Base-by-base conservation (phyloP, 192 early-diverging fungal genomes). In the Gonapodya sp. region DNA sequence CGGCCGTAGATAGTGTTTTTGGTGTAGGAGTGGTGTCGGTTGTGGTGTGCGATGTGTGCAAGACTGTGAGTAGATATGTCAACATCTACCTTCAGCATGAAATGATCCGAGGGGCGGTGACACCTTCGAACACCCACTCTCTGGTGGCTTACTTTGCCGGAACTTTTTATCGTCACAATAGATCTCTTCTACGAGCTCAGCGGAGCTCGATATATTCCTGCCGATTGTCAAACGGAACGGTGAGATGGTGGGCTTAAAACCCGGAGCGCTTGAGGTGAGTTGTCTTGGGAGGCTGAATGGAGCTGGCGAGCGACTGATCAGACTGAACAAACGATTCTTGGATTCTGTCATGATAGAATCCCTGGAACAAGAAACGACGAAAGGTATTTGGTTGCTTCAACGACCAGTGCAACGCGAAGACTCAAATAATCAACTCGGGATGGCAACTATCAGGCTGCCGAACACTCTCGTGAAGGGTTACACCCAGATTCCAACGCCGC, bases 1-100 rank as follows among this genome's bases (percentile, higher is more conserved):
- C n/a, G n/a, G n/a, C 91, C 79, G 87, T 94, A n/a, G 93, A 94
- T 80, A 82, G 79, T 18, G 85, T 89, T n/a, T 94, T 94, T 87
- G 89, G 88, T 18, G 93, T 92, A 18, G 83, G 86, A 80, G 80
- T 94, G 74, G 89, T 88, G 31, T 90, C 88, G 73, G 84, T 90
- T 31, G 90, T 94, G 64, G 87, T 94, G 16, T 94, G 93, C 79
- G 89, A 91, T 30, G 78, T 82, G 0, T 93, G 92, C 84, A 84
- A 84, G 80, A 82, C 85, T 82, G 84, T 87, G 86, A 64, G 46
- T 64, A 16, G 8, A 16, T 24, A 64, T 16, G n/a, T n/a, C n/a
- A n/a, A n/a, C n/a, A n/a, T n/a, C n/a, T n/a, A n/a, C n/a, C n/a
- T n/a, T n/a, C n/a, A n/a, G n/a, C n/a, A n/a, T n/a, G n/a, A n/a